Percentiles rank a stretch among this genome's conserved stretches.
Conservation (phyloP, 345 rosid species). For the Gossypium herbaceum region DNA sequence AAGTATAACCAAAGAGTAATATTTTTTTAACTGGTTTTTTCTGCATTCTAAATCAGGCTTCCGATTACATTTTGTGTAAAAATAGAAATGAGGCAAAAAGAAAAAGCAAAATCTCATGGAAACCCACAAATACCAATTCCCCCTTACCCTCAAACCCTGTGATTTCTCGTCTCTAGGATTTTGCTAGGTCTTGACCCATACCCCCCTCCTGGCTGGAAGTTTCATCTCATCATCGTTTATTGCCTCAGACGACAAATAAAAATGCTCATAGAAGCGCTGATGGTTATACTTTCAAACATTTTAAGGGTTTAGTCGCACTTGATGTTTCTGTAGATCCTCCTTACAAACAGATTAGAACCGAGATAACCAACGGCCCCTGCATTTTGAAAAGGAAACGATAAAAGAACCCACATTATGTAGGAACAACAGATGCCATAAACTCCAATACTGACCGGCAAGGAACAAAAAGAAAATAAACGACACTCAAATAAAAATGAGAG, state of each 20-base stretch:
- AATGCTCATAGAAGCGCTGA: slow-evolving; percentile 28
- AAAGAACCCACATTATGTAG: background rate
- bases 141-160: slow-evolving; percentile 28
- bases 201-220: slow-evolving; percentile 15
- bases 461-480: background rate
- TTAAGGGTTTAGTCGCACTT: slow-evolving; percentile 64
- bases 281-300: slow-evolving; percentile 6
- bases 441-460: background rate
- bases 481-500: background rate
- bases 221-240: slow-evolving; percentile 28
- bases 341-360: slow-evolving; percentile 83
- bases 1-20: background rate
- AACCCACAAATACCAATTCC: slow-evolving; percentile 11
- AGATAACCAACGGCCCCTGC: slow-evolving; percentile 92
- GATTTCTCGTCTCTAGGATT: slow-evolving; percentile 19
- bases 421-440: background rate
- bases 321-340: slow-evolving; percentile 97
- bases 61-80: slow-evolving; percentile 37
- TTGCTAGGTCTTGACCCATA: slow-evolving; percentile 10
- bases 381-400: background rate
- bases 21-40: slow-evolving; percentile 24
- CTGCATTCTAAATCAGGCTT: slow-evolving; percentile 32
- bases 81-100: background rate
- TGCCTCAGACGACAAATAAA: slow-evolving; percentile 23
- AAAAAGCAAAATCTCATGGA: slow-evolving; percentile 31